These are phyloP conservation scores for Ogataea polymorpha DNA, from an alignment of 805 yeast species.

Conservation along the genomic window DNA sequence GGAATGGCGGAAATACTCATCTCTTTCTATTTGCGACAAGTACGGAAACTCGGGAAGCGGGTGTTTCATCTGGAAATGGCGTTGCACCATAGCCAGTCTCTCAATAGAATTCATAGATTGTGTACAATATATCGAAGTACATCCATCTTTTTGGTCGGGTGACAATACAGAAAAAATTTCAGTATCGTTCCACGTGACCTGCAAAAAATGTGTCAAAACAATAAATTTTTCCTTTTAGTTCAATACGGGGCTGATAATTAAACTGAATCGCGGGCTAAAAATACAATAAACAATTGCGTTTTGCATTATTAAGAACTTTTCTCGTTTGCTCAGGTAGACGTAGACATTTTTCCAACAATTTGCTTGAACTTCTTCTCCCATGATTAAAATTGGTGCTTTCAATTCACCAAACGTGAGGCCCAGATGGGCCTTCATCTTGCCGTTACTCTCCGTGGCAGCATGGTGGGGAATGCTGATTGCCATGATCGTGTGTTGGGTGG, in stretches of 20 bases:
- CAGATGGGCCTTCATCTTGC: constrained; percentile 40
- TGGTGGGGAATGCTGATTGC: constrained; percentile 95
- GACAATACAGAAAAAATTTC: background rate
- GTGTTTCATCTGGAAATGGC: constrained; percentile 13
- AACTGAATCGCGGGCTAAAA: background rate
- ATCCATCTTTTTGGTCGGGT: background rate
- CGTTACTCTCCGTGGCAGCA: constrained; percentile 59
- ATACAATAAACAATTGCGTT: background rate
- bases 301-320: background rate
- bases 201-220: background rate
- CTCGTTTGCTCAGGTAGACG: background rate
- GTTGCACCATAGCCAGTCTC: constrained; percentile 21
- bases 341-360: background rate
- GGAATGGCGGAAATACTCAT: constrained; percentile 18
- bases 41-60: constrained; percentile 23
- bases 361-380: background rate
- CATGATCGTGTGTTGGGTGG: constrained; percentile 72
- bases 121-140: too few species aligned
- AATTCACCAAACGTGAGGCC: constrained; percentile 29
- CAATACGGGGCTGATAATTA: too few species aligned
- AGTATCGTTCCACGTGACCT: background rate
- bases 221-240: background rate
- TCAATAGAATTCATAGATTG: constrained; percentile 5
- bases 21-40: constrained; percentile 18
- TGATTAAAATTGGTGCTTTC: constrained; percentile 5